Evolutionary conservation across 108 stramenopile species (phyloP).

Genomic region (Fragilaria crotonensis): DNA sequence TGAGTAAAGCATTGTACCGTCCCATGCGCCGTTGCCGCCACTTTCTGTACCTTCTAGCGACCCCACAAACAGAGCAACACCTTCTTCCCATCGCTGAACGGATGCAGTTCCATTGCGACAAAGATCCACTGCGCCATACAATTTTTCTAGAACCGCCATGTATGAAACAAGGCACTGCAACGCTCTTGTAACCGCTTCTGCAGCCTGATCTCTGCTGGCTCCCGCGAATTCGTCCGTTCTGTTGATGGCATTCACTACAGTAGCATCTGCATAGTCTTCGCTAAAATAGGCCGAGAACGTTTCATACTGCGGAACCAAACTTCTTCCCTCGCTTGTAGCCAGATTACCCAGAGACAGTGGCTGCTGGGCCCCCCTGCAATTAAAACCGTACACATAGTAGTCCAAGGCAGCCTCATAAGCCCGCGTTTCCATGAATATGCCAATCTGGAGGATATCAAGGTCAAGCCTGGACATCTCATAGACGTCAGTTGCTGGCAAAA

Average conservation of each 20-base stretch:
- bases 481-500: constrained; percentile 31
- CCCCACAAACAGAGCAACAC: constrained; percentile 59
- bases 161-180: constrained; percentile 48
- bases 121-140: constrained; percentile 24
- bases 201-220: constrained; percentile 21
- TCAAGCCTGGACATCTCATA: constrained; percentile 34
- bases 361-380: constrained; percentile 13
- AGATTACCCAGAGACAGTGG: constrained; percentile 27
- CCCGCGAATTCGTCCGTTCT: constrained; percentile 15
- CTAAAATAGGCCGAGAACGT: constrained; percentile 12
- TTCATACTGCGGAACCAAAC: constrained; percentile 5
- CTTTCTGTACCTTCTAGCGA: constrained; percentile 48
- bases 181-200: constrained; percentile 38
- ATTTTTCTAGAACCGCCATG: constrained; percentile 27
- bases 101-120: constrained; percentile 18
- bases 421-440: constrained; percentile 28
- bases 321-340: constrained; percentile 2
- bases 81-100: constrained; percentile 35
- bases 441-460: constrained; percentile 39
- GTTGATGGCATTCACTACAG: constrained; percentile 25
- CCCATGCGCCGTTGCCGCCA: constrained; percentile 24
- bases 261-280: constrained; percentile 22
- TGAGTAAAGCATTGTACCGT: constrained; percentile 50
- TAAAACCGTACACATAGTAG: constrained; percentile 49
- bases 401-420: constrained; percentile 43